Conservation (phyloP, 768 basidiomycete species). For the Tephrocybe sp. region DNA sequence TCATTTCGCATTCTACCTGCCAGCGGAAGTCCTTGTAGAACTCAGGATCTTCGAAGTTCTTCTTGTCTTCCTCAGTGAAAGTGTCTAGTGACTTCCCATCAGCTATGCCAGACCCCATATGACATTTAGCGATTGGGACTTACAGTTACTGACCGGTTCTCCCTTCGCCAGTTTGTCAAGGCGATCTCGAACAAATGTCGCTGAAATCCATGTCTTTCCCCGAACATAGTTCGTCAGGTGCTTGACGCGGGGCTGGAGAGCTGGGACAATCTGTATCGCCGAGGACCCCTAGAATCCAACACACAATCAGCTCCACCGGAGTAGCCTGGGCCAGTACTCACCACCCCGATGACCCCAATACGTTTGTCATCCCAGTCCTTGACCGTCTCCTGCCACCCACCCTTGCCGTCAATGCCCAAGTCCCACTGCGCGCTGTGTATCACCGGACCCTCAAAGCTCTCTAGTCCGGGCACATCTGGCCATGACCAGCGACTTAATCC, state of each 20-base stretch:
- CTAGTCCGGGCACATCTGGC: constrained; percentile 63
- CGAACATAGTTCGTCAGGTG: constrained; percentile 57
- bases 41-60: constrained; percentile 45
- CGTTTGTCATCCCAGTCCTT: constrained; percentile 51
- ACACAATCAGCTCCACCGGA: not conserved
- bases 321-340: constrained; percentile 25
- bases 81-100: constrained; percentile 30
- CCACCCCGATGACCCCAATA: constrained; percentile 63
- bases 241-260: constrained; percentile 51
- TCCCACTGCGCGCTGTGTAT: constrained; percentile 69
- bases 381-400: constrained; percentile 44
- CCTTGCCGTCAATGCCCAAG: constrained; percentile 30
- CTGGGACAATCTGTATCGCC: constrained; percentile 60
- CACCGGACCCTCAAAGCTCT: constrained; percentile 55
- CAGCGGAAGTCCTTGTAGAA: constrained; percentile 50
- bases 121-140: constrained; percentile 1
- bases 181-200: constrained; percentile 41
- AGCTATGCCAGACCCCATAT: constrained; percentile 2
- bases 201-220: constrained; percentile 58
- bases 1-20: constrained; percentile 48
- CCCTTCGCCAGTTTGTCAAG: constrained; percentile 39
- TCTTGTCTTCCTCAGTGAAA: constrained; percentile 53
- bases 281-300: constrained; percentile 50
- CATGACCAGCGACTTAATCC: constrained; percentile 59
- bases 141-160: constrained; percentile 44